Percentiles rank a stretch among this genome's conserved stretches.
Evolutionary conservation across 345 rosid species (phyloP).

Genomic region (Laguncularia racemosa): DNA sequence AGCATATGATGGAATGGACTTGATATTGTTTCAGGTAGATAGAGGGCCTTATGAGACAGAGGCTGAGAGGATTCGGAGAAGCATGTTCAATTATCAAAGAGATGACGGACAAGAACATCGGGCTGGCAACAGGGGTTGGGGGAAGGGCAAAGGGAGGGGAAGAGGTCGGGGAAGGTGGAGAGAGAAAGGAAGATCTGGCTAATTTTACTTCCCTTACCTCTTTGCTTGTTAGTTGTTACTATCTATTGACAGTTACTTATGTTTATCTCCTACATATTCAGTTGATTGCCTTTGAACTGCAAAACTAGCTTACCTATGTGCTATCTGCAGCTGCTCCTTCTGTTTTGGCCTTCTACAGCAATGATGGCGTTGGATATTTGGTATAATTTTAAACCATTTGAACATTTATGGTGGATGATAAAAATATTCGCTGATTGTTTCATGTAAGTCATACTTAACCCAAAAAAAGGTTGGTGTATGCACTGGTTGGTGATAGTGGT

Average conservation of each 20-base stretch:
- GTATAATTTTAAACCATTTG: no score
- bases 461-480: no score
- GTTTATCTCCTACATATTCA: no score
- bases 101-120: conserved; percentile 18
- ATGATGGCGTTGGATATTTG: no score
- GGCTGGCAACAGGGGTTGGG: conserved; percentile 39
- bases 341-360: no score
- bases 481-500: no score
- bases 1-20: not conserved
- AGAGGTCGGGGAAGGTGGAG: conserved; percentile 24
- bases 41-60: conserved; percentile 27
- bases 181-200: conserved; percentile 19
- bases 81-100: conserved; percentile 69
- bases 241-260: no score
- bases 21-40: conserved; percentile 32
- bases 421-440: not conserved
- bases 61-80: conserved; percentile 58
- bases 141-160: conserved; percentile 46
- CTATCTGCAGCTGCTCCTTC: no score
- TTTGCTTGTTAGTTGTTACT: no score
- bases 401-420: not conserved
- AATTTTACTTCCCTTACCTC: no score
- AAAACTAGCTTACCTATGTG: no score
- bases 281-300: no score
- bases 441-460: not conserved